Evolutionary conservation across 2,329 filamentous ascomycete species (phyloP), one percentile per base, ranked within the genome.

Genomic region (Botrytis deweyae): DNA sequence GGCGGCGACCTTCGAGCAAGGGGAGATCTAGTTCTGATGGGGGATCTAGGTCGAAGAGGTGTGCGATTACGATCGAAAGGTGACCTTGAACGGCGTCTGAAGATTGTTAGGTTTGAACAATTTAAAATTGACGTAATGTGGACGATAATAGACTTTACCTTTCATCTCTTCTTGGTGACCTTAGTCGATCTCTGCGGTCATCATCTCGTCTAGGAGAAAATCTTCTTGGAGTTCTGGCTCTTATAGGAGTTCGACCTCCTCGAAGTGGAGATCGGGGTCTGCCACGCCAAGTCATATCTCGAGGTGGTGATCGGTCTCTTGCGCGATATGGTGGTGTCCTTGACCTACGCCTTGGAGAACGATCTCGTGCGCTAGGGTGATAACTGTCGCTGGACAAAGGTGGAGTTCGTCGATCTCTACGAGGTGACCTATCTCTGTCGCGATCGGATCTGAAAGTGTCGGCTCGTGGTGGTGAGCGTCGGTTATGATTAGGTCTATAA

Each of bases 181-280:
- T 74, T 29, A 84, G 78, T 84, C 86, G 76, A 79, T 83, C 76
- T 77, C 79, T 77, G 70, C 81, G 77, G 75, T 80, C 76, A 76
- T 82, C 81, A 80, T 80, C 80, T 78, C 78, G 82, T 80, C 77
- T 83, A 66, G 77, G 79, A 55, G 82, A 80, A 70, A 80, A 81
- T 75, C 80, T 77, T 73, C 79, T 76, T 76, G 80, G 77, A 75
- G 76, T 76, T 81, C 81, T 76, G 75, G 78, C 75, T 76, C 76
- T 75, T 49, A 73, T 75, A 66, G 83, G 84, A 52, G 84, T 84
- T 73, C 84, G 81, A 40, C 76, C 72, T 65, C 66, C 66, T 58
- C 76, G 73, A 58, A 76, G 73, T 29, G 76, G 78, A 33, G 78
- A 78, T 72, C 79, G 76, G 55, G 78, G 74, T 76, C 80, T 79